phyloP scores from a whole-genome alignment of 345 rosid species.

The Brassica nigra region DNA sequence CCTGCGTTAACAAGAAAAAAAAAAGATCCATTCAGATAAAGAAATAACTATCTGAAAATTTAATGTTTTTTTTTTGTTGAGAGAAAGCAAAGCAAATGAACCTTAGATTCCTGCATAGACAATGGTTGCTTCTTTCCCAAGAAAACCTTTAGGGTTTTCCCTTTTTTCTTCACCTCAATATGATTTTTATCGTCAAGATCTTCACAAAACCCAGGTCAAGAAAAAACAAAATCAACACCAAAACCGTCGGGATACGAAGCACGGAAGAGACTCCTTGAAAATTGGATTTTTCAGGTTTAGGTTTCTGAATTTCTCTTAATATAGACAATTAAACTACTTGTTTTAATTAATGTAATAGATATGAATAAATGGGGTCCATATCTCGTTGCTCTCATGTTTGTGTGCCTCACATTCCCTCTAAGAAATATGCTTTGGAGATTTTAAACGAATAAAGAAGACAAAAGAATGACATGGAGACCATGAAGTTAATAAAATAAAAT shows the following conservation, averaged over 20 bases:
- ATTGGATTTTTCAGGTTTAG: conserved; percentile 32
- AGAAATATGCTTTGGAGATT: conserved; percentile 9
- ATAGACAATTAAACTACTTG: conserved; percentile 36
- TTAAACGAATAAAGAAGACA: conserved; percentile 7
- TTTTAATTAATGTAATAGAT: not conserved
- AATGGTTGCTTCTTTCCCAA: conserved; percentile 28
- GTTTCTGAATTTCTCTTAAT: conserved; percentile 38
- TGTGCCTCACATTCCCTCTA: conserved; percentile 37
- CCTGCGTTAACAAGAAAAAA: conserved; percentile 23
- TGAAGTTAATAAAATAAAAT: conserved; percentile 27
- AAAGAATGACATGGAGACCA: conserved; percentile 40
- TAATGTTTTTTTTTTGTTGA: not conserved
- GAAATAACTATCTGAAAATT: not conserved
- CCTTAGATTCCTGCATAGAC: conserved; percentile 28
- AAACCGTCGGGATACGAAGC: conserved; percentile 25
- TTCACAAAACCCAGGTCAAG: conserved; percentile 28
- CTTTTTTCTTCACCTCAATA: conserved; percentile 1
- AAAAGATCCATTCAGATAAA: not conserved
- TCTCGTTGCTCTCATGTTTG: conserved; percentile 34
- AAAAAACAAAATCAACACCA: conserved; percentile 10
- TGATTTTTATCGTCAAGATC: not conserved
- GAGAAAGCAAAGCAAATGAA: conserved; percentile 19
- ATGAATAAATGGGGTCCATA: conserved; percentile 27
- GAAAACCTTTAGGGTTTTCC: conserved; percentile 36
- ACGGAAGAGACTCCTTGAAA: conserved; percentile 25